Evolutionary conservation across 163 green algal genomes (phyloP), one percentile per base, ranked within the genome.

Genomic region (Scenedesmus sp.): DNA sequence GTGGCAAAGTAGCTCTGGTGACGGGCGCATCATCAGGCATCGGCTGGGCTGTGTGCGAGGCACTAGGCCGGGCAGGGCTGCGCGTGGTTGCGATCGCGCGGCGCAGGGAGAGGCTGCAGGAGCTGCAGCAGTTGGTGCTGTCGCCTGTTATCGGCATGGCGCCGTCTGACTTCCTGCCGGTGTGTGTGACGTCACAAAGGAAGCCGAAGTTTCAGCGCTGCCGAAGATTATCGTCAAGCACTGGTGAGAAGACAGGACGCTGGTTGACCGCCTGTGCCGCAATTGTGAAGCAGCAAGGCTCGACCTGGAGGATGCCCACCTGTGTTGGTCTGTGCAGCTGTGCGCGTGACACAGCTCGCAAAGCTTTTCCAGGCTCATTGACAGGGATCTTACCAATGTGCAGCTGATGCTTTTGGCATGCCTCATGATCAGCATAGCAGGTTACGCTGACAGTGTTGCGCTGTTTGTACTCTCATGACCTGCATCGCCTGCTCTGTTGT

Each of bases 171-270:
- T 98, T 99, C 94, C 94, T 99, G 85, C 96, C 97, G 0, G 95
- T 98, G 96, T 98, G 49, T 97, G 95, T 85, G 96, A 99, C 92
- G 94, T 98, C 22, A 97, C 96, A 3, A 96, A 97, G 89, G 96
- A 96, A 59, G 93, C 90, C 2, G 93, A 96, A 90, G 95, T 96
- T 33, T 76, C 79, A 88, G 96, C 96, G 56, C 93, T 98, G 86
- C 95, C 95, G 2, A 95, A 94, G 44, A 98, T 98, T 83, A 95
- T 98, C 16, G 86, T 94, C 61, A 98, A 98, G 93, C 94, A 96
- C 24, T 98, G 97, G 65, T 76, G 65, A 76, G 65, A 9, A 7
- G 30, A 2, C 24, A 10, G 20, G 20, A 70, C 20, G 56, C 56
- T 70, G 56, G 20, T 6, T n/a, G 3, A 1, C 16, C 12, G 4